Percentiles rank a stretch among this genome's conserved stretches.
These are phyloP conservation scores for Aspergillus novoparasiticus DNA, from an alignment of 2,329 filamentous ascomycete genomes.

Conservation along the genomic window DNA sequence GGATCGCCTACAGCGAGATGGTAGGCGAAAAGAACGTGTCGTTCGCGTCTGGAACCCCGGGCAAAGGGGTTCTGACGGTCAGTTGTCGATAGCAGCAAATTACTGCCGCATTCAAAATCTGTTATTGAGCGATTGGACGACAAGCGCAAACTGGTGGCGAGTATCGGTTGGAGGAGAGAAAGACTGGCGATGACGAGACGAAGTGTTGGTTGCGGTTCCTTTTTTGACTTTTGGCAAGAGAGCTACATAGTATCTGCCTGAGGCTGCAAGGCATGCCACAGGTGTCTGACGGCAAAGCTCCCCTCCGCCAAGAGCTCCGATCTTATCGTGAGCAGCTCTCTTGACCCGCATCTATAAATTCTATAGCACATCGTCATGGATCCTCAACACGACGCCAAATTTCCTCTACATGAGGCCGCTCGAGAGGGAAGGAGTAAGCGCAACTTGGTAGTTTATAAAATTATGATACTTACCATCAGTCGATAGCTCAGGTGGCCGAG, in stretches of 20 bases:
- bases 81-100: neutral
- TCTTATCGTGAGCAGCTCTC: constrained; percentile 22
- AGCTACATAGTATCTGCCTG: constrained; percentile 20
- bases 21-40: constrained; percentile 10
- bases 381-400: constrained; percentile 60
- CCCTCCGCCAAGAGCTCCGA: constrained; percentile 19
- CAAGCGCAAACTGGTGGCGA: neutral
- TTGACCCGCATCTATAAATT: constrained; percentile 9
- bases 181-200: constrained; percentile 4
- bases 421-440: constrained; percentile 77
- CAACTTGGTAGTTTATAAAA: constrained; percentile 1
- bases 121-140: neutral
- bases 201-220: constrained; percentile 8
- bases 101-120: neutral
- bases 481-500: constrained; percentile 68
- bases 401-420: constrained; percentile 82
- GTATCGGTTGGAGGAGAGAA: neutral
- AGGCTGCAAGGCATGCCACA: constrained; percentile 16
- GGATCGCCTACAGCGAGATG: neutral
- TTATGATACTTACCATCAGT: constrained; percentile 23
- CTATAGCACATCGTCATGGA: constrained; percentile 37
- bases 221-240: constrained; percentile 19
- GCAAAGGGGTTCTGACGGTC: constrained; percentile 3
- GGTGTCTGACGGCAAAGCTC: constrained; percentile 17
- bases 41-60: constrained; percentile 21